Conservation (phyloP, 148 eudicot genomes). For the Nyssa sinensis region DNA sequence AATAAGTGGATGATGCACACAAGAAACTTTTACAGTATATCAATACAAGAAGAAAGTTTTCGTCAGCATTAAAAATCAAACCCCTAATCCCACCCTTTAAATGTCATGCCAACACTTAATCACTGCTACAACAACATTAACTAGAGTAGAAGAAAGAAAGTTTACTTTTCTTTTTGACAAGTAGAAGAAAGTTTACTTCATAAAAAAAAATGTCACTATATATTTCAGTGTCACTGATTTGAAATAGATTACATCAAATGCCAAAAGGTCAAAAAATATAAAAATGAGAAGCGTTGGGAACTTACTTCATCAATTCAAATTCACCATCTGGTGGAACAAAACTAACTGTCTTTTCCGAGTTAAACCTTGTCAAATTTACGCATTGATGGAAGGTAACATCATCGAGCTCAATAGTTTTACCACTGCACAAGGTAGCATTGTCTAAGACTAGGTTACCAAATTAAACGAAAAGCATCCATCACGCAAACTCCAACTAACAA, state of each 20-base stretch:
- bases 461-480: background rate
- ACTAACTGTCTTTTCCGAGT: conserved; percentile 98
- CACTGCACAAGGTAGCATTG: conserved; percentile 51
- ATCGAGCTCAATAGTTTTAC: conserved; percentile 95
- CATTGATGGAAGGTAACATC: conserved; percentile 99
- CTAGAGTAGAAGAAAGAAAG: too few relatives aligned
- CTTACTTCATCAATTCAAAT: conserved; percentile 99
- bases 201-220: too few relatives aligned
- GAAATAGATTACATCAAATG: background rate
- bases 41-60: too few relatives aligned
- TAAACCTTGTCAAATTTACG: conserved; percentile 95
- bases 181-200: too few relatives aligned
- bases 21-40: too few relatives aligned
- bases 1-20: too few relatives aligned
- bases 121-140: too few relatives aligned
- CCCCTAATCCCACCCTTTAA: too few relatives aligned
- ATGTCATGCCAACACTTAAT: too few relatives aligned
- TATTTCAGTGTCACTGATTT: background rate
- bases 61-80: too few relatives aligned
- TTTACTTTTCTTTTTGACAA: too few relatives aligned
- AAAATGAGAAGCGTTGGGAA: background rate
- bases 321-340: conserved; percentile 99
- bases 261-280: background rate
- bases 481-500: background rate
- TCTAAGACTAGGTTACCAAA: conserved; percentile 8